phyloP scores from a whole-genome alignment of 2,329 filamentous ascomycete species.

The Fusarium begoniae region DNA sequence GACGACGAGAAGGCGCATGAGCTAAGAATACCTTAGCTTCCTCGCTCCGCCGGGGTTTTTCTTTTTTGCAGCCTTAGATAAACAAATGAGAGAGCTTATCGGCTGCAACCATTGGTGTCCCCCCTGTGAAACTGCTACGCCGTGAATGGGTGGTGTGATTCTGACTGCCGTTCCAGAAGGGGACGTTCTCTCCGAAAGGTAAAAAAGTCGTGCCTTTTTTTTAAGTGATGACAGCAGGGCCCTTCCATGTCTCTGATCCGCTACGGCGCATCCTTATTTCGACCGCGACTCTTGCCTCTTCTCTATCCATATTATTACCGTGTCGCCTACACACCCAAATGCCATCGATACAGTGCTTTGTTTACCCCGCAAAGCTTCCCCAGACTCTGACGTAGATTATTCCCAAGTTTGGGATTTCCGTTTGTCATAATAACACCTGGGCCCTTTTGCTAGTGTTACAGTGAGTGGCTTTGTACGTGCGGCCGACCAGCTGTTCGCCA shows the following conservation, averaged over 20 bases:
- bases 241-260: conserved; percentile 1
- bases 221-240: conserved; percentile 23
- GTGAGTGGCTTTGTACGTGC: conserved; percentile 6
- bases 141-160: conserved; percentile 18
- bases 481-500: conserved; percentile 1
- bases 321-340: background rate
- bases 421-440: conserved; percentile 13
- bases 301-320: background rate
- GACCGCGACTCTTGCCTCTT: background rate
- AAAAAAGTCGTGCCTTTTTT: background rate
- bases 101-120: background rate
- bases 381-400: conserved; percentile 6
- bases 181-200: background rate
- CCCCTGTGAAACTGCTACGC: background rate
- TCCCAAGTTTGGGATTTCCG: background rate
- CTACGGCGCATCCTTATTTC: conserved; percentile 1
- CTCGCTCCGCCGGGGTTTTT: background rate
- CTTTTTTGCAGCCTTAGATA: conserved; percentile 17
- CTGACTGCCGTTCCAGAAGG: conserved; percentile 26
- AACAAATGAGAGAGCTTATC: conserved; percentile 12
- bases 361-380: conserved; percentile 25
- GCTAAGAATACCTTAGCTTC: conserved; percentile 32
- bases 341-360: background rate
- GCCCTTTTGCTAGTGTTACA: background rate
- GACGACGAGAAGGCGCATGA: conserved; percentile 32